These are phyloP conservation scores for Hypoxylon trugodes DNA, from an alignment of 495 filamentous ascomycete species.

Conservation along the genomic window DNA sequence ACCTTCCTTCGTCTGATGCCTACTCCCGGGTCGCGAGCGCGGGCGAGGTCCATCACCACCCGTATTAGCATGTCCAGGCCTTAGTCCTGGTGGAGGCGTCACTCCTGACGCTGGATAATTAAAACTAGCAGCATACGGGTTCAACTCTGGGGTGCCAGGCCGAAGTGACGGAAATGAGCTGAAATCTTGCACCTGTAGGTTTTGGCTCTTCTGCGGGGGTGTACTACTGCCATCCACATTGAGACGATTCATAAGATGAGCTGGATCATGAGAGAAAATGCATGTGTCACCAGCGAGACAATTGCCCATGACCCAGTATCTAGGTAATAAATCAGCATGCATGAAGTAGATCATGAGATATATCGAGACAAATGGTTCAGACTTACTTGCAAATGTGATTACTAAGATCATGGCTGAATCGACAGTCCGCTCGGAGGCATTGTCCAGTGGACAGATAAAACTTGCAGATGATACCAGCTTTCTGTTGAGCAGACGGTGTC, in stretches of 20 bases:
- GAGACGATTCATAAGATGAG: slow-evolving; percentile 74
- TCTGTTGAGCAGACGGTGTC: slow-evolving; percentile 74
- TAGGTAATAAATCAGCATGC: slow-evolving; percentile 54
- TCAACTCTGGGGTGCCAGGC: slow-evolving; percentile 66
- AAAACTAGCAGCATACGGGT: slow-evolving; percentile 61
- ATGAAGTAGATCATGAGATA: background rate
- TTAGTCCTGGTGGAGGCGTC: slow-evolving; percentile 71
- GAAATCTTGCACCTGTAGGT: slow-evolving; percentile 86
- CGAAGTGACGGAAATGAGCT: slow-evolving; percentile 89
- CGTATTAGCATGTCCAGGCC: slow-evolving; percentile 56
- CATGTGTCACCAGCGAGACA: slow-evolving; percentile 95
- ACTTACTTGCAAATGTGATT: slow-evolving; percentile 98
- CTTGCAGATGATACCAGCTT: slow-evolving; percentile 90
- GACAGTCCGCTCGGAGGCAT: slow-evolving; percentile 93
- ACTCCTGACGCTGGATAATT: slow-evolving; percentile 59
- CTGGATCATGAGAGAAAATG: slow-evolving; percentile 97
- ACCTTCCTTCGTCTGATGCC: slow-evolving; percentile 75
- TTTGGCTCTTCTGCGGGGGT: slow-evolving; percentile 64
- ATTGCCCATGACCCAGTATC: slow-evolving; percentile 96
- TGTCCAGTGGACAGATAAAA: slow-evolving; percentile 93
- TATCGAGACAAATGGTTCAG: slow-evolving; percentile 1
- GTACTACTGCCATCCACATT: slow-evolving; percentile 69
- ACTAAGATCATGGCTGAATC: slow-evolving; percentile 95
- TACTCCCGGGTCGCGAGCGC: slow-evolving; percentile 85
- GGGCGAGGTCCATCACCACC: slow-evolving; percentile 69